A percentile compares a stretch with the other conserved stretches of the same genome.
Evolutionary conservation across 2,329 filamentous ascomycete genomes (phyloP).

Genomic region (Sphaerulina populicola): DNA sequence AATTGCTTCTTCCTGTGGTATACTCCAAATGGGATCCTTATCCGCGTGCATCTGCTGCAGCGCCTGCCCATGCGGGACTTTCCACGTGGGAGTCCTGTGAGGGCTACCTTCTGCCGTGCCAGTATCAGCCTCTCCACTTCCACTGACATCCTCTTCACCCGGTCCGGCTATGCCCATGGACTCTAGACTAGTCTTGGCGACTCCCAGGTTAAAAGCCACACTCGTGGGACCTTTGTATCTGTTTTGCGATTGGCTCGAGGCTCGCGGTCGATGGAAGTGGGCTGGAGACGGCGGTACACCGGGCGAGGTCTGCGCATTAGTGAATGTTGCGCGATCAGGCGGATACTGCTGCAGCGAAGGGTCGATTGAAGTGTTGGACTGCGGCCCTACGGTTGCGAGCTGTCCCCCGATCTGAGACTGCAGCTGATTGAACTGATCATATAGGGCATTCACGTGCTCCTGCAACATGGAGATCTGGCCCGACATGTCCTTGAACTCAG

Average conservation of each 20-base stretch:
- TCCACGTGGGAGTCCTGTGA: conserved; percentile 11
- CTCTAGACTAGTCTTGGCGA: conserved; percentile 77
- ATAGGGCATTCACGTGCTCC: conserved; percentile 73
- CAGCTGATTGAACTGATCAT: conserved; percentile 61
- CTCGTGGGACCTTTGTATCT: conserved; percentile 80
- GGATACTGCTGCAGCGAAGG: conserved; percentile 29
- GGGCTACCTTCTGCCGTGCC: conserved; percentile 18
- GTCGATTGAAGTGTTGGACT: conserved; percentile 28
- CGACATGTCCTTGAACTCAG: conserved; percentile 80
- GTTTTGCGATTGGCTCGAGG: conserved; percentile 40
- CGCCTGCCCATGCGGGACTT: conserved; percentile 15
- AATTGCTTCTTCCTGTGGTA: conserved; percentile 70
- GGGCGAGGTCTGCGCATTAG: conserved; percentile 19
- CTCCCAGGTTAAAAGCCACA: conserved; percentile 72
- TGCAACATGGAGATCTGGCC: conserved; percentile 66
- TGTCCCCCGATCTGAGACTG: conserved; percentile 41
- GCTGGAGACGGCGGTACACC: conserved; percentile 29
- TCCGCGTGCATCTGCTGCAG: conserved; percentile 36
- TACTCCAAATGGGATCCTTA: conserved; percentile 71
- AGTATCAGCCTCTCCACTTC: conserved; percentile 20
- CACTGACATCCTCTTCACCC: conserved; percentile 55
- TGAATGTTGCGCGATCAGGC: conserved; percentile 15
- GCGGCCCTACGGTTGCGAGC: conserved; percentile 4
- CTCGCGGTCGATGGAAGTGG: conserved; percentile 27
- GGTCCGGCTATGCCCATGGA: conserved; percentile 75